These are phyloP conservation scores for Hypoxylon sp. DNA, from an alignment of 2,329 filamentous ascomycete species.

Conservation along the genomic window DNA sequence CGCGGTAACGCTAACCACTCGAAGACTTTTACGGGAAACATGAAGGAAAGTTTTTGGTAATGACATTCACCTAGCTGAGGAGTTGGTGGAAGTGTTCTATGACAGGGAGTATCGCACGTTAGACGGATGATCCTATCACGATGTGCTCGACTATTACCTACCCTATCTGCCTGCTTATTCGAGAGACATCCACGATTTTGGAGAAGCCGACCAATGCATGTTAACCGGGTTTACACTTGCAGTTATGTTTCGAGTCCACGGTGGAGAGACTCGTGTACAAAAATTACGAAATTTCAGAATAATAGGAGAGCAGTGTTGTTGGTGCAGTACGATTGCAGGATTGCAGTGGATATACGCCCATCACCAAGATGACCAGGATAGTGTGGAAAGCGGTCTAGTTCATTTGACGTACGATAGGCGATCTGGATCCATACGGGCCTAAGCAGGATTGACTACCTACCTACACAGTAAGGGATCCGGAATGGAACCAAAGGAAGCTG, in stretches of 20 bases:
- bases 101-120: conserved; percentile 25
- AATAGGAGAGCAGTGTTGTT: conserved; percentile 23
- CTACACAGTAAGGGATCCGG: neutral
- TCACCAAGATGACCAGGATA: conserved; percentile 21
- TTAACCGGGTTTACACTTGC: conserved; percentile 22
- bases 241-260: conserved; percentile 24
- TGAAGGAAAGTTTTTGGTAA: conserved; percentile 20
- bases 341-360: conserved; percentile 19
- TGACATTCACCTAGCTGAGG: conserved; percentile 27
- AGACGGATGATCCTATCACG: conserved; percentile 23
- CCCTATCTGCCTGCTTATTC: neutral
- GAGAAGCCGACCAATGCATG: conserved; percentile 27
- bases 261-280: conserved; percentile 38
- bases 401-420: conserved; percentile 14
- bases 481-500: neutral
- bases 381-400: conserved; percentile 14
- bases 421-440: conserved; percentile 1
- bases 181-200: conserved; percentile 23
- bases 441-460: neutral
- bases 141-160: conserved; percentile 20
- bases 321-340: conserved; percentile 10
- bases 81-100: conserved; percentile 37
- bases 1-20: conserved; percentile 59
- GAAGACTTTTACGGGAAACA: conserved; percentile 4
- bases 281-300: conserved; percentile 30